Base-by-base conservation (phyloP, 805 yeast species). In the Blastobotrys peoriensis region DNA sequence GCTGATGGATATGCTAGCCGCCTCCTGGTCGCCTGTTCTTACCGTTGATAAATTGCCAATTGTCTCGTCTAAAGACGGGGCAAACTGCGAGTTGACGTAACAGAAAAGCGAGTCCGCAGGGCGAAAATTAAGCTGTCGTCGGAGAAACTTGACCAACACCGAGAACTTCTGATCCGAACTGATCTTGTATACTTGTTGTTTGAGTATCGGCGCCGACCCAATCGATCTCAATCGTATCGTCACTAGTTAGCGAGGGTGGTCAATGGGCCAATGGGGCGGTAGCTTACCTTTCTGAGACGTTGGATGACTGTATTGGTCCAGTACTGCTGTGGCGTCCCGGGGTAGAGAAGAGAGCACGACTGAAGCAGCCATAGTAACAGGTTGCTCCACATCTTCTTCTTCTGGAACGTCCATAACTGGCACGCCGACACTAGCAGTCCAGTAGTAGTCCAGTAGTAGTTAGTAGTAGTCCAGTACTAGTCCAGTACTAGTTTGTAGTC, bases 141-240 rank as follows among this genome's bases (percentile, higher is more conserved):
- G 58, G 25, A 78, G 53, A 48, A 71, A 78, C 48, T 62, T 63
- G 23, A 65, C 64, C 23, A 78, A 60, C 2, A 74, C 70, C 3
- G 71, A 63, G 34, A 77, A 67, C n/a, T 66, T 61, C 54, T 73
- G 77, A 18, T 64, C 56, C 3, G 70, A 58, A 3, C 71, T 62
- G 3, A 77, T 74, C 38, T 61, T 68, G 48, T 72, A 73, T 10
- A 70, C 67, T 2, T 63, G 60, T n/a, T 76, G 76, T n/a, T 58
- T 59, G 17, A 78, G 63, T 1, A 66, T 60, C 1, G 73, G 71
- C 0, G 81, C 71, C 1, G 79, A 71, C 0, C 83, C 83, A 33
- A 78, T 72, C 3, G 82, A 73, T 45, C 69, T 67, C 47, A 78
- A 71, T 37, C 79, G 64, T 15, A 78, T 63, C 1, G 72, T 63